These are phyloP conservation scores for Gorgonomyces haynaldii DNA, from an alignment of 192 early-diverging fungal species.

Conservation along the genomic window DNA sequence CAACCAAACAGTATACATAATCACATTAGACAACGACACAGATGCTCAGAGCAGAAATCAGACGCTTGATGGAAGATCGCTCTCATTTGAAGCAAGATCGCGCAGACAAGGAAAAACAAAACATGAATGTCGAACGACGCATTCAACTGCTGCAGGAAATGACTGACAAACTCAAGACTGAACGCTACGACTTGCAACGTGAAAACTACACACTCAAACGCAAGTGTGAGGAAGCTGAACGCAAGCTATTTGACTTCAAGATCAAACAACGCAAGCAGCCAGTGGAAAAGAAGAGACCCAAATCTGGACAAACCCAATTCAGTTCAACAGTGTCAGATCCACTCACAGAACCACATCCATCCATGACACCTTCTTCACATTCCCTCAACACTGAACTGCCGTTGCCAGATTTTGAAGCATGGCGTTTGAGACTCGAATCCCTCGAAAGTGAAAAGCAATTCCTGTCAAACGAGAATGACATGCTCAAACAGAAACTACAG, in stretches of 20 bases:
- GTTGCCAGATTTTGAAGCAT: slow-evolving; percentile 27
- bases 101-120: slow-evolving; percentile 18
- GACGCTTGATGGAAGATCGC: slow-evolving; percentile 24
- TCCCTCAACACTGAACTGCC: too few relatives aligned
- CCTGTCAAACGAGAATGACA: slow-evolving; percentile 26
- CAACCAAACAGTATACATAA: slow-evolving; percentile 19
- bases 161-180: slow-evolving; percentile 29
- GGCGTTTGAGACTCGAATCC: slow-evolving; percentile 38
- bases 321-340: too few relatives aligned
- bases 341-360: too few relatives aligned
- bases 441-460: slow-evolving; percentile 28
- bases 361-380: too few relatives aligned
- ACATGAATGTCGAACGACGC: slow-evolving; percentile 24
- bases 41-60: slow-evolving; percentile 37
- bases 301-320: too few relatives aligned
- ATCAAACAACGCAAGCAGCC: slow-evolving; percentile 12
- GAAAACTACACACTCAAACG: slow-evolving; percentile 20
- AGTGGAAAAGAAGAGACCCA: slow-evolving; percentile 8
- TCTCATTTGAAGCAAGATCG: slow-evolving; percentile 10
- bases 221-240: slow-evolving; percentile 21
- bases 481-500: slow-evolving; percentile 14
- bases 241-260: slow-evolving; percentile 19
- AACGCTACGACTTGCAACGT: slow-evolving; percentile 22
- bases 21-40: slow-evolving; percentile 21
- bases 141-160: slow-evolving; percentile 28